Conservation (phyloP, 305 asterid genomes). For the Solanum hybrid region DNA sequence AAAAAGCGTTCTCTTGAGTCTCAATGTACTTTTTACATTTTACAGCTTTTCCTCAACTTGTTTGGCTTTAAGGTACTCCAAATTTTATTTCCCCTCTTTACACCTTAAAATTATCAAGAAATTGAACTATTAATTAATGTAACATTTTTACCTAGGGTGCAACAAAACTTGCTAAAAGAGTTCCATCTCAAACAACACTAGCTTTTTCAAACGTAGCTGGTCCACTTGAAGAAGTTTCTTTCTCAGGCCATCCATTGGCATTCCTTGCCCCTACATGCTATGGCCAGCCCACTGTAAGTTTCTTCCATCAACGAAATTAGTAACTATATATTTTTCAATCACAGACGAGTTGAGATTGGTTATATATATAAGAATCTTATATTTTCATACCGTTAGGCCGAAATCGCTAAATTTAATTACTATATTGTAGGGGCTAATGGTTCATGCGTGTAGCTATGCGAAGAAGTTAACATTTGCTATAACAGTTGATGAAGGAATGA, state of each 20-base stretch:
- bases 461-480: conserved; percentile 35
- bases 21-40: conserved; percentile 13
- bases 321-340: too few relatives aligned
- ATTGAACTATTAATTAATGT: too few relatives aligned
- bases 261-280: conserved; percentile 31
- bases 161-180: background rate
- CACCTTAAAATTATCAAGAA: background rate
- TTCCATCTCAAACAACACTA: conserved; percentile 12
- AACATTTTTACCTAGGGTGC: background rate
- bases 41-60: conserved; percentile 14
- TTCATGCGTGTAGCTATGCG: conserved; percentile 38
- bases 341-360: too few relatives aligned
- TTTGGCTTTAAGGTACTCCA: conserved; percentile 19
- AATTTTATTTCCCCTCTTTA: background rate
- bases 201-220: conserved; percentile 29
- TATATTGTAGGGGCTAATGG: conserved; percentile 14
- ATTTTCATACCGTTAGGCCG: background rate
- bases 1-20: conserved; percentile 25
- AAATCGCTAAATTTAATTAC: background rate
- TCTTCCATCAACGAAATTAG: background rate
- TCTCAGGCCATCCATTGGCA: conserved; percentile 19
- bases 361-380: too few relatives aligned
- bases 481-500: conserved; percentile 40
- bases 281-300: conserved; percentile 33
- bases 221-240: conserved; percentile 27